Conservation (phyloP, 345 rosid species). For the Conringia planisiliqua region DNA sequence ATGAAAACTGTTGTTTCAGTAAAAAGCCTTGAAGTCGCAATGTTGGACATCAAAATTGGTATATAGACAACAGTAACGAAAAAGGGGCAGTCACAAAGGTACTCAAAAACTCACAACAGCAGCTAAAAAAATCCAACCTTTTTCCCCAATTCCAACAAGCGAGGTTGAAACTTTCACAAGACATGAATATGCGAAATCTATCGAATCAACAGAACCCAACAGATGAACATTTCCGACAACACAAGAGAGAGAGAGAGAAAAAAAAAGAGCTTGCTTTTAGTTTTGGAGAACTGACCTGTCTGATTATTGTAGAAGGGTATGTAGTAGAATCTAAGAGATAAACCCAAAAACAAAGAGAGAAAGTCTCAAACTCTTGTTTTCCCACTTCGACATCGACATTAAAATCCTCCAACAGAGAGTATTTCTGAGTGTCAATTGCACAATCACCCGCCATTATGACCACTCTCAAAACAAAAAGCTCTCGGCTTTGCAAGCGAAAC, state of each 20-base stretch:
- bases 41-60: neutral
- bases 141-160: neutral
- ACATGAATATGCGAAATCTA: neutral
- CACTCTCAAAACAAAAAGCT: neutral
- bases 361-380: conserved; percentile 37
- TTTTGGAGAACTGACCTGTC: conserved; percentile 43
- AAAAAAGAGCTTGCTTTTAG: neutral
- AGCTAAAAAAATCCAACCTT: conserved; percentile 10
- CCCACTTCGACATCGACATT: conserved; percentile 41
- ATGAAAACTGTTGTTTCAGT: neutral
- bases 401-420: conserved; percentile 50
- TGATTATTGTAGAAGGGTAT: conserved; percentile 49
- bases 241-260: neutral
- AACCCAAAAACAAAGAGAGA: conserved; percentile 65
- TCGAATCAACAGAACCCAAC: neutral
- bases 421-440: conserved; percentile 36
- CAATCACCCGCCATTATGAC: conserved; percentile 39
- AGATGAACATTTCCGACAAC: neutral
- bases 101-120: neutral
- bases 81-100: neutral
- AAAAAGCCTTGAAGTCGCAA: neutral
- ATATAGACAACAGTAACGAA: neutral
- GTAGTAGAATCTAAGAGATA: conserved; percentile 52
- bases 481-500: conserved; percentile 22
- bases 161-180: neutral